phyloP scores from a whole-genome alignment of 108 stramenopile species.

The Nitzschia sp. region DNA sequence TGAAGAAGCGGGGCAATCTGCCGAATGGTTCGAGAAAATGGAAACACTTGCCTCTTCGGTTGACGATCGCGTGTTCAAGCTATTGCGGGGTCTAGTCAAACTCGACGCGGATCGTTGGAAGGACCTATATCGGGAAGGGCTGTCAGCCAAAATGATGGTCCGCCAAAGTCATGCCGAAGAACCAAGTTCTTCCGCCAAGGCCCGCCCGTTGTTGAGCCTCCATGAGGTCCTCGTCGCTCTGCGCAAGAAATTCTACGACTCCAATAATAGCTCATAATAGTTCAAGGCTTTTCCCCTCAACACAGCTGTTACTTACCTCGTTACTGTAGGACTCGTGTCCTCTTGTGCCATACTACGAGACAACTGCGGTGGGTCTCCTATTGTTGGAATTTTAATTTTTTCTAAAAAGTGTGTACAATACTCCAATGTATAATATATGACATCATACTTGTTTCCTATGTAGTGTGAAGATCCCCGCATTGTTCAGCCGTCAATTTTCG shows the following conservation, averaged over 20 bases:
- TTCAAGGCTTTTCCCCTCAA: too few relatives aligned
- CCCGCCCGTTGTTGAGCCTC: not conserved
- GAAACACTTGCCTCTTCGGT: slow-evolving; percentile 54
- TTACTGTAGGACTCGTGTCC: too few relatives aligned
- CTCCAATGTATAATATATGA: too few relatives aligned
- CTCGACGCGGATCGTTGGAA: slow-evolving; percentile 65
- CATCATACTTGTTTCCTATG: too few relatives aligned
- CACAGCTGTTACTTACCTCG: too few relatives aligned
- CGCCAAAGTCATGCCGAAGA: not conserved
- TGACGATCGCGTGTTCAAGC: slow-evolving; percentile 70
- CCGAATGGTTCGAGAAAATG: slow-evolving; percentile 71
- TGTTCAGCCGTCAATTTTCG: too few relatives aligned
- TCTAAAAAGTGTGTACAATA: too few relatives aligned
- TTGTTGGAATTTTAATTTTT: too few relatives aligned
- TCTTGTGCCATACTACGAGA: too few relatives aligned
- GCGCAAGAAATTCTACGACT: not conserved
- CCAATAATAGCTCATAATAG: too few relatives aligned
- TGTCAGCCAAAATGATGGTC: slow-evolving; percentile 56
- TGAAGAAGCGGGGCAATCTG: not conserved
- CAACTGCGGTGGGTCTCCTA: too few relatives aligned
- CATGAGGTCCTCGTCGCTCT: not conserved
- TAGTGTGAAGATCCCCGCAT: too few relatives aligned
- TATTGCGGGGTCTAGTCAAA: slow-evolving; percentile 68
- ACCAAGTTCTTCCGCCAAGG: not conserved
- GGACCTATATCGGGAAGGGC: slow-evolving; percentile 57